Base-by-base conservation (phyloP, 768 basidiomycete genomes). In the Gymnopilus dilepis region DNA sequence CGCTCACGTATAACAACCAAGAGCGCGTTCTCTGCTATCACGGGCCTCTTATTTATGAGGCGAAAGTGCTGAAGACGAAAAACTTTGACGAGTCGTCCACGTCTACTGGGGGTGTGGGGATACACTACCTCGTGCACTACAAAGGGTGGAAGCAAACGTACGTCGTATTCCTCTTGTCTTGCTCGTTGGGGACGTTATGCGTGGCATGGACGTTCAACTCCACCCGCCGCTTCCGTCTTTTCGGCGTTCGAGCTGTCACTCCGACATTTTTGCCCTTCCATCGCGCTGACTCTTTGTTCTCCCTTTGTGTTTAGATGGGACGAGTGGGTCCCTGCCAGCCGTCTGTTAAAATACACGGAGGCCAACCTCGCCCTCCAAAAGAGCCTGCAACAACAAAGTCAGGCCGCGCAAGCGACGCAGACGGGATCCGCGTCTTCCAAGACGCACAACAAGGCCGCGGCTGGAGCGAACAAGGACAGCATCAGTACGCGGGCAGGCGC, bases 61-160 rank as follows among this genome's bases (percentile, higher is more conserved):
- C 96, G 11, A 97, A 98, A 75, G 81, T 98, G n/a, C 83, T 96
- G 66, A 81, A 82, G 64, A 73, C 76, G 3, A 86, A 89, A 61
- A 82, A 77, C 40, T 89, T 87, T 76, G 86, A 88, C 60, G 88
- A 90, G 67, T 74, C 80, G 17, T 87, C 80, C 57, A 84, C 88
- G 0, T 80, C 84, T 41, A 82, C 84, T 5, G 86, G 87, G 6
- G 72, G 75, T 9, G 74, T 84, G 2, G 97, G 96, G 6, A 85
- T 87, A 3, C 94, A 97, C 69, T 98, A 94, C 76, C 89, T 92
- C 62, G 96, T 99, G 38, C 97, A 99, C 74, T 99, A 99, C 82
- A 97, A 98, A 76, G 97, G 97, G 8, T 99, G 97, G 97, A 99
- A 98, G 74, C 92, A 94, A 74, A 96, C 94, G 94, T 96, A 72